Evolutionary conservation across 106 monocot species (phyloP).

Genomic region (Allium cepa): DNA sequence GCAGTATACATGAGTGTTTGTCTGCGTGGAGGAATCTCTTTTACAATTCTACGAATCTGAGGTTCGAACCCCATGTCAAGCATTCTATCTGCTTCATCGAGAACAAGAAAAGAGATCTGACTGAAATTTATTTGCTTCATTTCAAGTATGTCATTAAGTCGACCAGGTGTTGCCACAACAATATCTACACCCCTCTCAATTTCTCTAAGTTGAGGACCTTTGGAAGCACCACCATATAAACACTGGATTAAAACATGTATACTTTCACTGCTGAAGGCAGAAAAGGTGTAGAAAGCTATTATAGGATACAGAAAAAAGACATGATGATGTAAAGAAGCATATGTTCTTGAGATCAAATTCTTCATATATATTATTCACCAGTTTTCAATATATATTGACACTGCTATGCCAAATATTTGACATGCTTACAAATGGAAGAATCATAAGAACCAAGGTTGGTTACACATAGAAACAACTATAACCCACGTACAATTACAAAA

Average conservation of each 20-base stretch:
- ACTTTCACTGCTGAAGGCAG: too few species aligned
- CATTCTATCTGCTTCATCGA: slow-evolving; percentile 73
- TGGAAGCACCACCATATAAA: slow-evolving; percentile 57
- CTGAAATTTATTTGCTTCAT: slow-evolving; percentile 36
- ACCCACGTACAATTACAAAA: too few species aligned
- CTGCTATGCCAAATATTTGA: too few species aligned
- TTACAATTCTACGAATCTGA: slow-evolving; percentile 52
- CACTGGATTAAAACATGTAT: slow-evolving; percentile 19
- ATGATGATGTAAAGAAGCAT: too few species aligned
- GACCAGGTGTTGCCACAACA: slow-evolving; percentile 55
- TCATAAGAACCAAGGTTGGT: too few species aligned
- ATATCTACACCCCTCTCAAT: slow-evolving; percentile 53
- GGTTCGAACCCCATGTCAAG: slow-evolving; percentile 74
- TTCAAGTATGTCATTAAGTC: slow-evolving; percentile 55
- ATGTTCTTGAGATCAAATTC: too few species aligned
- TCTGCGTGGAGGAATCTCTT: slow-evolving; percentile 38
- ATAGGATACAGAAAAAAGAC: too few species aligned
- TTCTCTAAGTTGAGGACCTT: slow-evolving; percentile 53
- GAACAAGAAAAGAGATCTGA: slow-evolving; percentile 52
- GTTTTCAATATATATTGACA: too few species aligned
- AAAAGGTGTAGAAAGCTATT: too few species aligned
- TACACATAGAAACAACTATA: too few species aligned
- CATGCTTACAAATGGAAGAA: too few species aligned
- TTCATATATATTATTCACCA: too few species aligned
- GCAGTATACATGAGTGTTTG: slow-evolving; percentile 74